A percentile compares a stretch with the other conserved stretches of the same genome.
Conservation (phyloP, 257 asterid genomes). For the Rehmannia glutinosa region DNA sequence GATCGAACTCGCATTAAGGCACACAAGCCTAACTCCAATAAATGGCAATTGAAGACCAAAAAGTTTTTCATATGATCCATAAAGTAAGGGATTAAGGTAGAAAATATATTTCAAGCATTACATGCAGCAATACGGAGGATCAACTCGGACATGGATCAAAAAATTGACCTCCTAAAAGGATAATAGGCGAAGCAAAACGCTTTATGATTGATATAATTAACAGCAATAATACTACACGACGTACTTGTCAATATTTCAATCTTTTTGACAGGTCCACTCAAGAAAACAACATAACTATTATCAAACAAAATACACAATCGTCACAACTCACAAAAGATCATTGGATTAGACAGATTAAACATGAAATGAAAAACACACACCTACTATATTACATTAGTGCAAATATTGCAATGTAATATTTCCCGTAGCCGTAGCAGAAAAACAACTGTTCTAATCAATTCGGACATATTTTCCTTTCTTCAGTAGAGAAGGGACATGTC, state of each 20-base stretch:
- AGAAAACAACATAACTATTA: neutral
- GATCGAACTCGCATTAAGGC: no score
- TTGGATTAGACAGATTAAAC: no score
- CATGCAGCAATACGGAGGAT: no score
- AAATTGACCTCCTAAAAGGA: neutral
- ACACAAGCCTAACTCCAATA: no score
- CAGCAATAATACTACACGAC: neutral
- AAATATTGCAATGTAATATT: no score
- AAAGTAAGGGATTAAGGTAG: neutral
- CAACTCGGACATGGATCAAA: neutral
- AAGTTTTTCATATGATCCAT: neutral
- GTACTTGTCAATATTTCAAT: neutral
- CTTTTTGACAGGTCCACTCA: neutral
- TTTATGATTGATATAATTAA: neutral
- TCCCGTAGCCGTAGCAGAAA: no score
- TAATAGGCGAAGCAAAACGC: neutral
- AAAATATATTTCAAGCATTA: neutral
- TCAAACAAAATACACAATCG: neutral
- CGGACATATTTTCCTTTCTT: no score
- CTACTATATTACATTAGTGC: no score
- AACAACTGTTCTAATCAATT: no score
- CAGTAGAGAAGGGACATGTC: no score
- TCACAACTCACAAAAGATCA: no score
- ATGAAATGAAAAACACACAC: no score
- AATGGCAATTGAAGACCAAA: neutral